A percentile compares a stretch with the other conserved stretches of the same genome.
Conservation (phyloP, 2,329 filamentous ascomycete genomes). For the Neopestalotiopsis sp. region DNA sequence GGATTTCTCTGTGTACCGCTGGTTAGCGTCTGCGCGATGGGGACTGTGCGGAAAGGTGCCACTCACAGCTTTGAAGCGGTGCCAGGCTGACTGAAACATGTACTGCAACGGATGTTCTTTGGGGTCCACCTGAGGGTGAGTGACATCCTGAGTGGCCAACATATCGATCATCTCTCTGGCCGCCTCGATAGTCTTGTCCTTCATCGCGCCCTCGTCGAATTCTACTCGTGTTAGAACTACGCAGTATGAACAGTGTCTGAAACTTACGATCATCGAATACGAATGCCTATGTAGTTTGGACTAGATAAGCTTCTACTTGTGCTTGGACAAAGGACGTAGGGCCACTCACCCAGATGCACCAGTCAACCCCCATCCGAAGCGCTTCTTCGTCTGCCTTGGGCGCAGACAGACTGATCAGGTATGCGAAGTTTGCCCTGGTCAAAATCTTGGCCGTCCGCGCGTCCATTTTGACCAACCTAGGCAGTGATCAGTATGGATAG, state of each 20-base stretch:
- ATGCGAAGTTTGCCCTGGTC: constrained; percentile 3
- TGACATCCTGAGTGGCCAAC: not conserved
- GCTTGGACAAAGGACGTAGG: not conserved
- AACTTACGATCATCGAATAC: constrained; percentile 14
- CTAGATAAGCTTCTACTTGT: not conserved
- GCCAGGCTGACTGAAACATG: constrained; percentile 10
- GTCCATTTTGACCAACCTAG: not conserved
- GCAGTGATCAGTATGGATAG: not conserved
- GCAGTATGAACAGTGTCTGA: not conserved
- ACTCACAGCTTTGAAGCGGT: not conserved
- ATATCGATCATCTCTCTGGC: constrained; percentile 7
- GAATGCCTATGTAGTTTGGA: not conserved
- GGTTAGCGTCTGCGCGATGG: not conserved
- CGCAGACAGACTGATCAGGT: constrained; percentile 3
- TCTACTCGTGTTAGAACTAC: not conserved
- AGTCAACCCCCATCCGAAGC: constrained; percentile 5
- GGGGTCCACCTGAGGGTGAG: not conserved
- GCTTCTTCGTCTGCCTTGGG: constrained; percentile 5
- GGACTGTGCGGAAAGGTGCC: not conserved
- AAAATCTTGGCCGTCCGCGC: constrained; percentile 6
- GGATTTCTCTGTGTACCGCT: not conserved
- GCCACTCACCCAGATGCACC: constrained; percentile 13
- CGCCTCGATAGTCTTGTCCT: constrained; percentile 13
- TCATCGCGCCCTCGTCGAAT: constrained; percentile 10
- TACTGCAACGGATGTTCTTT: not conserved